phyloP scores from a whole-genome alignment of 169 alveolate genomes.

The Plasmodium cynomolgi region DNA sequence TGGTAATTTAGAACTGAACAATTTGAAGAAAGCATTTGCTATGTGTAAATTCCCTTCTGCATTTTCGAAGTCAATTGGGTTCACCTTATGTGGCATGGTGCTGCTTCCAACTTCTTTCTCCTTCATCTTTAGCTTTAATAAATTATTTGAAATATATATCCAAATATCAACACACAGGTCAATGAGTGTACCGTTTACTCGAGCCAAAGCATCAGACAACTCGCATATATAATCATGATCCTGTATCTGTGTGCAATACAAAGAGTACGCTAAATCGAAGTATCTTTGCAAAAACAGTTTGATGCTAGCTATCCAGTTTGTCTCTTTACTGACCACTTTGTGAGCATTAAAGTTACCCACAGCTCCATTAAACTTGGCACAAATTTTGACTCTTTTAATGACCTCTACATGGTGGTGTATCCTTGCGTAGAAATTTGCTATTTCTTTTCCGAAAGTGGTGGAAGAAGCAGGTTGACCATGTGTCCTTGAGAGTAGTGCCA shows the following conservation, averaged over 20 bases:
- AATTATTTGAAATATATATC: constrained; percentile 90
- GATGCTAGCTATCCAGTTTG: constrained; percentile 90
- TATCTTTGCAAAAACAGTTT: constrained; percentile 84
- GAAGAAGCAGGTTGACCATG: constrained; percentile 99
- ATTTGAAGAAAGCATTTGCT: constrained; percentile 90
- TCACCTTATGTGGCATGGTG: constrained; percentile 98
- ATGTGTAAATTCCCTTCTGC: constrained; percentile 97
- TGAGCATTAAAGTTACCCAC: constrained; percentile 96
- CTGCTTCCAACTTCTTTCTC: constrained; percentile 96
- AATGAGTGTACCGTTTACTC: constrained; percentile 89
- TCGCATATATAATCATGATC: constrained; percentile 94
- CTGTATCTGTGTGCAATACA: constrained; percentile 95
- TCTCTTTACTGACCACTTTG: constrained; percentile 90
- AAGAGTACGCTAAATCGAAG: constrained; percentile 90
- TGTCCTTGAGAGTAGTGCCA: constrained; percentile 94
- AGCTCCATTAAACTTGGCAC: constrained; percentile 97
- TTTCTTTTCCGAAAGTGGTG: constrained; percentile 97
- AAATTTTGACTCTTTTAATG: constrained; percentile 79
- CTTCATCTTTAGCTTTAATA: constrained; percentile 76
- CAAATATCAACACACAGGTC: constrained; percentile 96
- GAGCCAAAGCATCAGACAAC: constrained; percentile 86
- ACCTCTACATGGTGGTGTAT: constrained; percentile 24
- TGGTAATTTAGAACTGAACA: constrained; percentile 92
- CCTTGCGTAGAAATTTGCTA: constrained; percentile 87
- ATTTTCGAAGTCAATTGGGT: constrained; percentile 97